A percentile compares a stretch with the other conserved stretches of the same genome.
These are phyloP conservation scores for Jacaranda copaia DNA, from an alignment of 257 asterid genomes.

Conservation along the genomic window DNA sequence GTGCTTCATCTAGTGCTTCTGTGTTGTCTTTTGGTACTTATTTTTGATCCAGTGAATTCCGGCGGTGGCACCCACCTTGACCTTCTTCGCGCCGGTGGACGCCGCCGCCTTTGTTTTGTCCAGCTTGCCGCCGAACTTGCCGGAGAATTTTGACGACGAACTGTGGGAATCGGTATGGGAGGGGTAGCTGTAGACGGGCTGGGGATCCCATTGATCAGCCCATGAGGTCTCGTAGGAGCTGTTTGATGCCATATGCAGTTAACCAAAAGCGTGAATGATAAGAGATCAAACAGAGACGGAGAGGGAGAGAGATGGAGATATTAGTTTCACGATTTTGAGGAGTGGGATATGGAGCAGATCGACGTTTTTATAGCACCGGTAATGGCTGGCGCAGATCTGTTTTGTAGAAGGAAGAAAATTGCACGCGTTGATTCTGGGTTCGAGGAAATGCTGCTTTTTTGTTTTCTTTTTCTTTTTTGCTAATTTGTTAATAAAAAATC, in stretches of 20 bases:
- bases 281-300: not conserved
- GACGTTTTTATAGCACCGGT: slow-evolving; percentile 8
- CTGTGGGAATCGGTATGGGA: slow-evolving; percentile 24
- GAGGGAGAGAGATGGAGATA: not conserved
- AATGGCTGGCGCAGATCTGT: not conserved
- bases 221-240: slow-evolving; percentile 65
- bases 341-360: slow-evolving; percentile 9
- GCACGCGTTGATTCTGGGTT: not conserved
- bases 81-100: slow-evolving; percentile 68
- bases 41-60: slow-evolving; percentile 77
- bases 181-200: slow-evolving; percentile 44
- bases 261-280: not conserved
- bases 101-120: slow-evolving; percentile 66
- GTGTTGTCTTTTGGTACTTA: slow-evolving; percentile 58
- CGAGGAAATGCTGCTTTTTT: not conserved
- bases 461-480: not conserved
- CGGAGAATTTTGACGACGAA: slow-evolving; percentile 44
- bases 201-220: slow-evolving; percentile 75
- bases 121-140: slow-evolving; percentile 44
- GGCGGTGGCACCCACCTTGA: slow-evolving; percentile 67
- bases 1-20: slow-evolving; percentile 39
- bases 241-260: slow-evolving; percentile 42
- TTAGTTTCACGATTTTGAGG: not conserved
- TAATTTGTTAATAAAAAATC: no score
- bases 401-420: slow-evolving; percentile 21